A percentile compares a stretch with the other conserved stretches of the same genome.
Evolutionary conservation across 371 early-diverging fungal genomes (phyloP).

Genomic region (Apophysomyces elegans): DNA sequence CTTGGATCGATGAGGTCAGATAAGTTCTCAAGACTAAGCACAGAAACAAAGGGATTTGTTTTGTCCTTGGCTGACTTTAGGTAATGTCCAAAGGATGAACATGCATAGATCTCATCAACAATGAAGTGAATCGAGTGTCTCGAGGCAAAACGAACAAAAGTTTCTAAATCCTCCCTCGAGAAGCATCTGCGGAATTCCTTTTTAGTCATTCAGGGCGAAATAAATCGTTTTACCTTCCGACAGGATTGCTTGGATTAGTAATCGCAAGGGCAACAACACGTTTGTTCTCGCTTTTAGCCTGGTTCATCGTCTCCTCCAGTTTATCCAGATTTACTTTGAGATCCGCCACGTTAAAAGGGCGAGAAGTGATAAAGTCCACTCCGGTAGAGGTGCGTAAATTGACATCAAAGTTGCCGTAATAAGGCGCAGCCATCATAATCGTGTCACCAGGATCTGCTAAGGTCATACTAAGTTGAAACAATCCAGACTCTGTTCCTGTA

Average conservation of each 20-base stretch:
- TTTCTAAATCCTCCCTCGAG: slow-evolving; percentile 54
- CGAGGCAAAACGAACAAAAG: slow-evolving; percentile 63
- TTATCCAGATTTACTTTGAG: slow-evolving; percentile 35
- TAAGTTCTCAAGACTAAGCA: slow-evolving; percentile 58
- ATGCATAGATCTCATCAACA: slow-evolving; percentile 84
- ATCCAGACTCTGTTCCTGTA: slow-evolving; percentile 73
- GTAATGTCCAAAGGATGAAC: slow-evolving; percentile 62
- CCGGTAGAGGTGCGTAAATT: slow-evolving; percentile 62
- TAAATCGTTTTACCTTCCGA: slow-evolving; percentile 43
- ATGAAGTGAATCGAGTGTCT: slow-evolving; percentile 70
- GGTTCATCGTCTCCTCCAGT: slow-evolving; percentile 45
- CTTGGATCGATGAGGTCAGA: slow-evolving; percentile 63
- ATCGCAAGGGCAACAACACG: slow-evolving; percentile 60
- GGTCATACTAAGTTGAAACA: slow-evolving; percentile 62
- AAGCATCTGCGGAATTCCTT: slow-evolving; percentile 40
- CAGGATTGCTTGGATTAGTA: slow-evolving; percentile 75
- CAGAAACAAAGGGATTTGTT: slow-evolving; percentile 54
- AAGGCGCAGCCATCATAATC: slow-evolving; percentile 72
- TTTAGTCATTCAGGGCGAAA: background rate
- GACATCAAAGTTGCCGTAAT: slow-evolving; percentile 74
- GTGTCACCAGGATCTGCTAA: slow-evolving; percentile 76
- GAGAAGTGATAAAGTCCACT: slow-evolving; percentile 44
- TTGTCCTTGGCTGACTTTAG: slow-evolving; percentile 19
- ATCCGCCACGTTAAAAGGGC: slow-evolving; percentile 16
- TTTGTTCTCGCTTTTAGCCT: slow-evolving; percentile 38